Base-by-base conservation (phyloP, 495 filamentous ascomycete species). In the Penicillium paxilli region DNA sequence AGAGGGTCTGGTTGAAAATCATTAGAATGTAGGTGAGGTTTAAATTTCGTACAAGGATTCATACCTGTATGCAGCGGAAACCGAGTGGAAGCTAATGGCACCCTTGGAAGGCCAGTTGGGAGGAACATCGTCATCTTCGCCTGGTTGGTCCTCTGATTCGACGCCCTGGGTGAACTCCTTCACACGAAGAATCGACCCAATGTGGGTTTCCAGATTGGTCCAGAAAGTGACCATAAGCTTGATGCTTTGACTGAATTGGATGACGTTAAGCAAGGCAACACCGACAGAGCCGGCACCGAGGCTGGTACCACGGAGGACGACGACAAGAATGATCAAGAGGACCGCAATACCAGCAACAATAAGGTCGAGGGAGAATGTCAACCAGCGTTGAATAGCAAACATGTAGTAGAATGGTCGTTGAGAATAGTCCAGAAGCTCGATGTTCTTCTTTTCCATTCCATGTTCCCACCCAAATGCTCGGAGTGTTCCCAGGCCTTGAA, bases 341-440 rank as follows among this genome's bases (percentile, higher is more conserved):
- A 80, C 66, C 0, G 80, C 80, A 32, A 81, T 65, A 10, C 73
- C 67, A 20, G 71, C 72, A 9, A 83, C 73, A 1, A 82, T 62
- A 21, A 82, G 44, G 51, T 82, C 77, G 5, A 84, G 58, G 0
- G 78, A 78, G 1, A 84, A 59, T 1, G 63, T 72, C 2, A 84
- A 70, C 81, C 81, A 84, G 14, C 75, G 70, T 53, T 84, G 78
- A 10, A 80, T 72, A 24, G 73, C 71, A 47, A 77, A 81, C 42
- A 86, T 73, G 19, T 84, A 73, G 55, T 85, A 86, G 59, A 80
- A 83, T 20, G 83, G 83, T 20, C 73, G 65, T 51, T 86, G 83
- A 4, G 80, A 82, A 14, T 68, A 65, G 55, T 91, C 85, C 4
- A 92, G 60, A 3, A 79, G 68, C 4, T 53, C 32, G 9, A 71